Evolutionary conservation across 108 stramenopile genomes (phyloP).

Genomic region (Stephanodiscus triporus): DNA sequence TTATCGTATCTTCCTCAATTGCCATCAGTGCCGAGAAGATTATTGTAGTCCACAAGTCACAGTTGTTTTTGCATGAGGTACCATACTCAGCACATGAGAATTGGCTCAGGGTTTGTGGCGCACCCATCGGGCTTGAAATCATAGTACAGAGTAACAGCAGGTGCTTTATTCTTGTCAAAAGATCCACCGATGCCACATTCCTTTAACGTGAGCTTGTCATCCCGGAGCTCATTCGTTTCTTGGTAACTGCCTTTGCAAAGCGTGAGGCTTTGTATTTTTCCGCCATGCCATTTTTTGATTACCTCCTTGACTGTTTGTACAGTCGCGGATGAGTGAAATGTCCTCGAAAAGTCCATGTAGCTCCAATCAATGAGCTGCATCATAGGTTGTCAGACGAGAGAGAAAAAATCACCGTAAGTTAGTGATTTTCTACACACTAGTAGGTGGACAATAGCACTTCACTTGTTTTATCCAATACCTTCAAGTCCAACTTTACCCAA

Average conservation of each 20-base stretch:
- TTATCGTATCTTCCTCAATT: no score
- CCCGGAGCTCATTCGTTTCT: conserved; percentile 33
- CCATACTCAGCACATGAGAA: conserved; percentile 30
- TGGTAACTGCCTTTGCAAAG: conserved; percentile 33
- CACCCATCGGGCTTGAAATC: conserved; percentile 38
- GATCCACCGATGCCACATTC: conserved; percentile 25
- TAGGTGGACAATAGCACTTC: neutral
- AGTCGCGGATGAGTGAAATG: conserved; percentile 24
- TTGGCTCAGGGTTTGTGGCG: conserved; percentile 23
- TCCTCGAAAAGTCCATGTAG: conserved; percentile 42
- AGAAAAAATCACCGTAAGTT: neutral
- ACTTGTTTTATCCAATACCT: conserved; percentile 7
- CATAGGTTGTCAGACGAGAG: neutral
- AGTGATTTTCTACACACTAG: neutral
- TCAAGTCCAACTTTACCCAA: conserved; percentile 42
- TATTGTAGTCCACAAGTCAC: neutral
- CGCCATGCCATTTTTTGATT: conserved; percentile 49
- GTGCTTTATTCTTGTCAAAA: conserved; percentile 17
- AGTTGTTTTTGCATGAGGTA: neutral
- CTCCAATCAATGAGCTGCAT: conserved; percentile 35
- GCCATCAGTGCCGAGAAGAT: no score
- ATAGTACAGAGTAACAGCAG: conserved; percentile 29
- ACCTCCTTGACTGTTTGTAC: conserved; percentile 35
- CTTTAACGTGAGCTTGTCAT: conserved; percentile 29
- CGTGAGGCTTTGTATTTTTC: conserved; percentile 26